phyloP scores from a whole-genome alignment of 1,139 yeast species.

The Debaryomycetaceae sp. region DNA sequence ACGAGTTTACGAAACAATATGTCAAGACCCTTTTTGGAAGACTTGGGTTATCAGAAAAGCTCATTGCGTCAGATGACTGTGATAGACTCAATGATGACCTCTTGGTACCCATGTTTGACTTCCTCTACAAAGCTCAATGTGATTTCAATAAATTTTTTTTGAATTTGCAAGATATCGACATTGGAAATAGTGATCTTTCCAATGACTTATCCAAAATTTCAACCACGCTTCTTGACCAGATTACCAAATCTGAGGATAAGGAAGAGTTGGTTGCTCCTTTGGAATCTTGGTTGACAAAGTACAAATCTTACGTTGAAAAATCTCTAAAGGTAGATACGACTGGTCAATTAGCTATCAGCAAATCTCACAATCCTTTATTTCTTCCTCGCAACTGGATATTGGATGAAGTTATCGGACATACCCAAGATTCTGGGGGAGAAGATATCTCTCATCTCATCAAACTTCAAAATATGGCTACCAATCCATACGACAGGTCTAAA shows the following conservation, averaged over 20 bases:
- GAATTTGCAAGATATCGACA: conserved; percentile 45
- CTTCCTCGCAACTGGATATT: conserved; percentile 84
- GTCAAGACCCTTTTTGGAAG: conserved; percentile 59
- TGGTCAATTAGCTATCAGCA: conserved; percentile 39
- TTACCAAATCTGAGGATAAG: conserved; percentile 14
- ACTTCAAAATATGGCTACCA: conserved; percentile 55
- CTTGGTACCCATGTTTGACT: conserved; percentile 59
- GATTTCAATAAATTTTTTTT: conserved; percentile 83
- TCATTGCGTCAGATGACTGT: conserved; percentile 34
- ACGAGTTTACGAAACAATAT: conserved; percentile 57
- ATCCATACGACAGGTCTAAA: conserved; percentile 54
- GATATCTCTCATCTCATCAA: conserved; percentile 46
- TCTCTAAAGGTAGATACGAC: conserved; percentile 22
- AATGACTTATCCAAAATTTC: conserved; percentile 22
- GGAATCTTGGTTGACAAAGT: conserved; percentile 37
- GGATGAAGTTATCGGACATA: conserved; percentile 68
- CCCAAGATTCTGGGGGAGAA: conserved; percentile 33
- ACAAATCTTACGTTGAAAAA: conserved; percentile 33
- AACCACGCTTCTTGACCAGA: conserved; percentile 18
- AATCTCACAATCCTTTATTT: conserved; percentile 66
- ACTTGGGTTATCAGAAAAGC: conserved; percentile 54
- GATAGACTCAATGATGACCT: conserved; percentile 42
- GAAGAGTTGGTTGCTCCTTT: conserved; percentile 31
- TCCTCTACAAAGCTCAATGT: conserved; percentile 57
- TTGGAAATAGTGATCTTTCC: conserved; percentile 9